phyloP scores from a whole-genome alignment of 306 rosid genomes.

The Prunus armeniaca region DNA sequence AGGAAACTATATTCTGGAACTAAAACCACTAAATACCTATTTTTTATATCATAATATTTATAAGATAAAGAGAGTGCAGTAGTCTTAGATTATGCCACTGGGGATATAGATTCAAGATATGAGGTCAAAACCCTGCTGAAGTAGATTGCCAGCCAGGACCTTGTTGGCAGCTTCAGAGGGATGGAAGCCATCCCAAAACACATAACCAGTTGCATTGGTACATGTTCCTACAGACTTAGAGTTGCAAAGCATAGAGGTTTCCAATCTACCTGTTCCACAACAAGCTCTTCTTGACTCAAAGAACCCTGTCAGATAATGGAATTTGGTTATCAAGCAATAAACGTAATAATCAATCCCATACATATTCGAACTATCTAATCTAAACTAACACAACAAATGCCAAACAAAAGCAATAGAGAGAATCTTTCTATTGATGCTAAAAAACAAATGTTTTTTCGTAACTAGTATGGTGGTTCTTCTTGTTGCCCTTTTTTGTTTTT shows the following conservation, averaged over 20 bases:
- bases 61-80: not conserved
- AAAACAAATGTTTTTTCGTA: not conserved
- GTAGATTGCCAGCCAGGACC: constrained; percentile 47
- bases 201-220: constrained; percentile 48
- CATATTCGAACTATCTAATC: not conserved
- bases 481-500: no score
- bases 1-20: not conserved
- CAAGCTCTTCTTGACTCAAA: constrained; percentile 55
- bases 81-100: not conserved
- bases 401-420: not conserved
- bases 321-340: not conserved
- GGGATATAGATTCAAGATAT: constrained; percentile 22
- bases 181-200: constrained; percentile 71
- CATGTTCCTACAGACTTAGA: constrained; percentile 50
- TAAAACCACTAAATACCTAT: not conserved
- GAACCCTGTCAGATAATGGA: constrained; percentile 36
- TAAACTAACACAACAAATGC: not conserved
- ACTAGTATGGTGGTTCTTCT: not conserved
- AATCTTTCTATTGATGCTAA: not conserved
- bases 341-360: not conserved
- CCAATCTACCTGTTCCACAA: constrained; percentile 63
- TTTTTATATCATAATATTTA: not conserved
- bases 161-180: constrained; percentile 59
- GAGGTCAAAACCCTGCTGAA: constrained; percentile 47
- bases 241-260: constrained; percentile 61